Percentiles rank a stretch among this genome's conserved stretches.
These are phyloP conservation scores for Prunus salicina DNA, from an alignment of 306 rosid genomes.

Conservation along the genomic window DNA sequence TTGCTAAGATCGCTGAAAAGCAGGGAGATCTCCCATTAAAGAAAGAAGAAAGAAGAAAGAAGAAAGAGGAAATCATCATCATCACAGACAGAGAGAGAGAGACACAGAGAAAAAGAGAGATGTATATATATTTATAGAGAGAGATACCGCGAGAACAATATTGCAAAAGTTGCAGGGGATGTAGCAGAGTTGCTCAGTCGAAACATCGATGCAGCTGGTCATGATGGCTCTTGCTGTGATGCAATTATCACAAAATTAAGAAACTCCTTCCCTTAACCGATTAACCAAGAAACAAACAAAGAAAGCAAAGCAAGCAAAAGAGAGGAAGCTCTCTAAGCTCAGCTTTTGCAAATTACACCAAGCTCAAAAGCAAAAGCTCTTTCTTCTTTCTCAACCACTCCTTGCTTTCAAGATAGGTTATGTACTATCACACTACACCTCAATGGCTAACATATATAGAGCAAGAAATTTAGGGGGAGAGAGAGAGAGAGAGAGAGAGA, in stretches of 20 bases:
- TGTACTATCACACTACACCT: constrained; percentile 46
- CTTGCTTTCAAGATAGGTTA: constrained; percentile 39
- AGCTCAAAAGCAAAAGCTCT: constrained; percentile 16
- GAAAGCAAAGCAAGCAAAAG: neutral
- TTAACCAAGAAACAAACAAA: neutral
- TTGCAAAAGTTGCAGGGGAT: constrained; percentile 99
- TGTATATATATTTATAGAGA: neutral
- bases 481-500: constrained; percentile 22
- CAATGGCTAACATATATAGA: constrained; percentile 44
- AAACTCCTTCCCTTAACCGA: neutral
- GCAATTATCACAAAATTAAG: neutral
- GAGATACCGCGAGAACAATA: constrained; percentile 91
- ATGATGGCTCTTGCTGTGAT: constrained; percentile 35
- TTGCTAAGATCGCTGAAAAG: constrained; percentile 25
- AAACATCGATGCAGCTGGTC: constrained; percentile 76
- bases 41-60: neutral
- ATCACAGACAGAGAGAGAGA: constrained; percentile 7
- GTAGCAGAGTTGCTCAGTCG: constrained; percentile 93
- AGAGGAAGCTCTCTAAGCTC: neutral
- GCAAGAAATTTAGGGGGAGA: constrained; percentile 3
- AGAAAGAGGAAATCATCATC: constrained; percentile 3
- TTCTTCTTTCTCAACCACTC: constrained; percentile 35
- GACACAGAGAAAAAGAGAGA: neutral
- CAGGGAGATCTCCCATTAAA: constrained; percentile 30
- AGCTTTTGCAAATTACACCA: too few relatives aligned